Conservation (phyloP, 1,284 basidiomycete genomes). For the Marasmius oreades region DNA sequence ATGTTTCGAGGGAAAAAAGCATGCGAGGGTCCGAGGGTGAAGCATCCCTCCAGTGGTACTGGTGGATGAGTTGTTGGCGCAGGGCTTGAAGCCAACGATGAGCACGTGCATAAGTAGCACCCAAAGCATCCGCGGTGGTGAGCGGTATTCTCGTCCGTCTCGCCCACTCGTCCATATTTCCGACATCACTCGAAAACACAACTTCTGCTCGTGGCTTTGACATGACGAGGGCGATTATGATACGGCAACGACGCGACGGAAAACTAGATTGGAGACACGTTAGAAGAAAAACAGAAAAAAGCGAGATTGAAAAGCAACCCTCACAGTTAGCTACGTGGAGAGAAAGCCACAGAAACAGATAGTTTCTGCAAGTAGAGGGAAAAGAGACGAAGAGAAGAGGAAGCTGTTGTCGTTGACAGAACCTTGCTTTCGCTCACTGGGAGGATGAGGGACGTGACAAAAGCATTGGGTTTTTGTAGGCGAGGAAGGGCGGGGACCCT, state of each 20-base stretch:
- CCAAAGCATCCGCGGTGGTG: slow-evolving; percentile 75
- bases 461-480: background rate
- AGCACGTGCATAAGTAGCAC: slow-evolving; percentile 72
- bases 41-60: slow-evolving; percentile 66
- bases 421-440: background rate
- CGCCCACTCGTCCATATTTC: slow-evolving; percentile 79
- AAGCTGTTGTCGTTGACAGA: background rate
- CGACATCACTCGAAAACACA: slow-evolving; percentile 72
- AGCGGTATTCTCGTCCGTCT: slow-evolving; percentile 71
- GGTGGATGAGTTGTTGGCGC: slow-evolving; percentile 55
- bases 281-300: background rate
- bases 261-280: background rate
- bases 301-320: background rate
- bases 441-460: background rate
- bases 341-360: background rate
- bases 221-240: background rate
- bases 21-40: slow-evolving; percentile 60
- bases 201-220: slow-evolving; percentile 48
- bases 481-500: background rate
- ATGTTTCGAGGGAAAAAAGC: slow-evolving; percentile 73
- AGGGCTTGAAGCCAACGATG: slow-evolving; percentile 68
- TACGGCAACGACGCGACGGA: background rate
- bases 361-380: background rate
- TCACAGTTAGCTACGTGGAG: background rate
- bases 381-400: slow-evolving; percentile 3